Evolutionary conservation across 495 filamentous ascomycete species (phyloP).

Genomic region (Xylaria curta): DNA sequence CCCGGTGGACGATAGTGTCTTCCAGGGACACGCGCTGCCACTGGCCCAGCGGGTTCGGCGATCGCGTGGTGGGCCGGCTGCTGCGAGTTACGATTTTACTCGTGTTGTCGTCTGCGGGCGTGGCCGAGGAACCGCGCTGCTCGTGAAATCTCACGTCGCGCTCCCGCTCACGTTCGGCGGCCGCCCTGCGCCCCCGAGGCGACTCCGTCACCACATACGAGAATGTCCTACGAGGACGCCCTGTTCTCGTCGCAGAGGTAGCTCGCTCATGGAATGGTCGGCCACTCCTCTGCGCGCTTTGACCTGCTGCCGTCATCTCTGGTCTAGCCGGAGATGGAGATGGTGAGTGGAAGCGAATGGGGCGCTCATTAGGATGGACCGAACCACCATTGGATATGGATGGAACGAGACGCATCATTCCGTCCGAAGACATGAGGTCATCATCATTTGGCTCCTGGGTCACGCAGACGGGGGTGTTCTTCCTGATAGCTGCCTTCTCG

Average conservation of each 20-base stretch:
- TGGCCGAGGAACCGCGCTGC: neutral
- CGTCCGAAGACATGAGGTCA: constrained; percentile 22
- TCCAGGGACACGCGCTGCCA: constrained; percentile 21
- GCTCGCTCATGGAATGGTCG: neutral
- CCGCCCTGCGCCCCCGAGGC: neutral
- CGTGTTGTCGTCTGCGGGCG: neutral
- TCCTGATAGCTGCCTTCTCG: neutral
- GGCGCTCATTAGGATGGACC: constrained; percentile 29
- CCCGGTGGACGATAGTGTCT: constrained; percentile 25
- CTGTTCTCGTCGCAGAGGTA: neutral
- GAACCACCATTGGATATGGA: constrained; percentile 32
- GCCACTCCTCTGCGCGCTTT: neutral
- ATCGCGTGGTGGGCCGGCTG: neutral
- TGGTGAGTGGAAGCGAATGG: constrained; percentile 34
- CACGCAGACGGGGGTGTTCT: neutral
- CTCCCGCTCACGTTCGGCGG: neutral
- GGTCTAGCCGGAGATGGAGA: constrained; percentile 25
- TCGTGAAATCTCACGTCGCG: neutral
- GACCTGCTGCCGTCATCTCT: neutral
- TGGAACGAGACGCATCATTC: constrained; percentile 29
- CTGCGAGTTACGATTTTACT: neutral
- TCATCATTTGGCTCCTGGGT: neutral
- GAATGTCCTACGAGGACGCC: constrained; percentile 25
- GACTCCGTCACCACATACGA: constrained; percentile 25
- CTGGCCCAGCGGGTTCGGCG: constrained; percentile 1